These are phyloP conservation scores for Crepidotus variabilis DNA, from an alignment of 768 basidiomycete species.

Conservation along the genomic window DNA sequence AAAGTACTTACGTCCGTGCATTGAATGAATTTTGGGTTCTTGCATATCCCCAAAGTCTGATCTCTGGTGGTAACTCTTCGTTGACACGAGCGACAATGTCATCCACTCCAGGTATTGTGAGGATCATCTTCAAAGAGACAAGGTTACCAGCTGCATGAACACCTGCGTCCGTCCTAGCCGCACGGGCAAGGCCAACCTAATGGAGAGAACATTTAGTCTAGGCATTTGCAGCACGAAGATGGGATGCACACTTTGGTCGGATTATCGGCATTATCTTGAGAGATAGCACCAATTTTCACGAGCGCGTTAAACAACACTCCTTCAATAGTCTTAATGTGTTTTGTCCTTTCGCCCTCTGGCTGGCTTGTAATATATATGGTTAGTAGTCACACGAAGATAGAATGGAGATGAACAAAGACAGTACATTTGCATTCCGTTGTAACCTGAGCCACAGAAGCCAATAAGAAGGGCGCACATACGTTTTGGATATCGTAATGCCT, in stretches of 20 bases:
- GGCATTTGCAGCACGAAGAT: not conserved
- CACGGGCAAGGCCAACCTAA: slow-evolving; percentile 80
- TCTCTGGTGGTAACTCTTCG: slow-evolving; percentile 83
- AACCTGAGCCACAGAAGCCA: slow-evolving; percentile 91
- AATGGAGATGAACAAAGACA: slow-evolving; percentile 25
- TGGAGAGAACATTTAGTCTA: not conserved
- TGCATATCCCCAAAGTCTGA: slow-evolving; percentile 89
- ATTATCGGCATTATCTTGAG: slow-evolving; percentile 88
- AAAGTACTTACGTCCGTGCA: slow-evolving; percentile 55
- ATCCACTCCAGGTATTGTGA: slow-evolving; percentile 62
- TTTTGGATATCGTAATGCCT: slow-evolving; percentile 70
- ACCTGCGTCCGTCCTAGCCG: slow-evolving; percentile 95
- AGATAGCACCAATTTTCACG: slow-evolving; percentile 89
- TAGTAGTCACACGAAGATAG: not conserved
- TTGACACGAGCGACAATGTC: slow-evolving; percentile 77
- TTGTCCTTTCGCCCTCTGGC: slow-evolving; percentile 33
- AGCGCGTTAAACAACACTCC: slow-evolving; percentile 85
- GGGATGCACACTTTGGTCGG: slow-evolving; percentile 67
- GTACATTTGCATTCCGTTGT: slow-evolving; percentile 95
- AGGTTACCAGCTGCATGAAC: slow-evolving; percentile 97
- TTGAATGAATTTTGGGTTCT: slow-evolving; percentile 82
- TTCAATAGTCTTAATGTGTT: slow-evolving; percentile 72
- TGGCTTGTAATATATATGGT: slow-evolving; percentile 43
- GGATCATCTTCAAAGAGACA: slow-evolving; percentile 89
- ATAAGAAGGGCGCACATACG: slow-evolving; percentile 79